A percentile compares a stretch with the other conserved stretches of the same genome.
These are phyloP conservation scores for Didymosphaeria variabile DNA, from an alignment of 2,329 filamentous ascomycete genomes.

Conservation along the genomic window DNA sequence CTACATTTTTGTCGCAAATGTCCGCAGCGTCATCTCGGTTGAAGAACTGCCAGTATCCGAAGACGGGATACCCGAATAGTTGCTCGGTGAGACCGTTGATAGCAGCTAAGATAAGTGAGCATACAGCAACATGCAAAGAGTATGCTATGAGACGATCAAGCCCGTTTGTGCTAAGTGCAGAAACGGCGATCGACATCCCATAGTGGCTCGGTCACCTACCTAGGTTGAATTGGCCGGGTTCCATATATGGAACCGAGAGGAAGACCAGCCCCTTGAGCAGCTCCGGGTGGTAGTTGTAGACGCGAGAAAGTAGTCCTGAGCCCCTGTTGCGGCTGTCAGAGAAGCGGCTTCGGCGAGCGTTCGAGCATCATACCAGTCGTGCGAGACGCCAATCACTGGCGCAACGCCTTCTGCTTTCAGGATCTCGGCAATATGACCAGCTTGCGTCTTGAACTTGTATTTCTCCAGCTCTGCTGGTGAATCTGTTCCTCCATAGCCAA, in stretches of 20 bases:
- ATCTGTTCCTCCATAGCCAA: conserved; percentile 3
- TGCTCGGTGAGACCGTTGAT: conserved; percentile 1
- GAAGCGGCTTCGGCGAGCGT: neutral
- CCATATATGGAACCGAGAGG: neutral
- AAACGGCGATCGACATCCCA: neutral
- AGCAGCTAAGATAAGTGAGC: neutral
- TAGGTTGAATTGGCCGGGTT: neutral
- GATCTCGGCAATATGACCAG: neutral
- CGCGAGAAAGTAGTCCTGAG: conserved; percentile 1
- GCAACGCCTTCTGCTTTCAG: neutral
- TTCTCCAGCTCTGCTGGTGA: neutral
- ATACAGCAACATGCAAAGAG: neutral
- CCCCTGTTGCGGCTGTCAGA: neutral
- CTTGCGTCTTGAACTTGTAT: conserved; percentile 2
- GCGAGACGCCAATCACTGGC: neutral
- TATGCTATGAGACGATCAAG: neutral
- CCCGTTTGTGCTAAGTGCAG: neutral
- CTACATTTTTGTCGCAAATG: neutral
- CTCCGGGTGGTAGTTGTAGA: conserved; percentile 2
- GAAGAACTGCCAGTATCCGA: conserved; percentile 6
- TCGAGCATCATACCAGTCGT: neutral
- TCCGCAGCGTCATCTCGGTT: neutral
- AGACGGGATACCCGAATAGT: neutral
- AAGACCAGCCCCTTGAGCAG: neutral
- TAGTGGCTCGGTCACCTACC: neutral